Base-by-base conservation (phyloP, 129 eudicot genomes). In the Tagetes erecta region DNA sequence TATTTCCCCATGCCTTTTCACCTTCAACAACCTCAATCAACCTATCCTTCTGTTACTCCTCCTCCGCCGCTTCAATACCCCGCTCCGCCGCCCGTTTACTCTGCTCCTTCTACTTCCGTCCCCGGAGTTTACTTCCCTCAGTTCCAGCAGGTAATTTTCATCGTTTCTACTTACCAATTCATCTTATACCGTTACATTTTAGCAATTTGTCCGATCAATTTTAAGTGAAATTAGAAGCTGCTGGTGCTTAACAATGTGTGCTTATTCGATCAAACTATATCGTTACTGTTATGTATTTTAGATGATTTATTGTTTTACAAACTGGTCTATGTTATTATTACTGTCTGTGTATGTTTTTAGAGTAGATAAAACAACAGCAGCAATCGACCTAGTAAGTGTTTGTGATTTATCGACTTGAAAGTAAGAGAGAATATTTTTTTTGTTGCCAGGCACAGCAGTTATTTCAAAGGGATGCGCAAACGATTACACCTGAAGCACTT, bases 1-100 rank as follows among this genome's bases (percentile, higher is more conserved):
- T 89, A 92, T 77, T 92, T 92, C 53, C 97, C 97, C 58, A 86
- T 89, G 87, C 97, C 97, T 38, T 87, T 92, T 49, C 97, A 92
- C 68, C 89, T 92, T 56, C 96, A 92, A 73, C 93, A 92, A 78
- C 74, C 82, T 0, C 83, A 85, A 56, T 35, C 83, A 14, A 40
- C 83, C 30, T 88, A 84, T 56, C 82, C 88, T 46, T 70, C 81
- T 64, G 70, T 72, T 27, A 72, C 75, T 70, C 80, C 84, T 69
- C 83, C 88, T 1, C 86, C 90, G 20, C 69, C 91, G 30, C 86
- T 80, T 14, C 86, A 49, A 6, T 78, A 67, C 27, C 84, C 83
- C 47, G 70, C 86, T 41, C 80, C 89, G 2, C 76, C 86, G 1
- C 76, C 91, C 10, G 83, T 81, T 30, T 88, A 84, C 76, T 76